Evolutionary conservation across 257 asterid genomes (phyloP).

Genomic region (Capsicum rhomboideum): DNA sequence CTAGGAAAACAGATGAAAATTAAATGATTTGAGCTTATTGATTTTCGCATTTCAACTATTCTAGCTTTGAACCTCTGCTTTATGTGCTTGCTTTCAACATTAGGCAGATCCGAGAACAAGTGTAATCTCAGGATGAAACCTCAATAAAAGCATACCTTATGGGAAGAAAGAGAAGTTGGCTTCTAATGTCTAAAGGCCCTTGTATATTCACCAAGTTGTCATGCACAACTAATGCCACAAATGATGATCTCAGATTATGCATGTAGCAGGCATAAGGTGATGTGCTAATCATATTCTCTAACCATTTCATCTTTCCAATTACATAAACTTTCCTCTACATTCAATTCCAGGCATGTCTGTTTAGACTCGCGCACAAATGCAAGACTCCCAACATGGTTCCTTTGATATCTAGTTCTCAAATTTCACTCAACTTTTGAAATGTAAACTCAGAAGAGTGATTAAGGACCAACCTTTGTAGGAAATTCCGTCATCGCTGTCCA

Average conservation of each 20-base stretch:
- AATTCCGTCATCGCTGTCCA: slow-evolving; percentile 90
- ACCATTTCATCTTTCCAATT: not conserved
- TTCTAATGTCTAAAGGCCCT: not conserved
- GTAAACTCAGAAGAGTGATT: not conserved
- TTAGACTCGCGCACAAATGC: not conserved
- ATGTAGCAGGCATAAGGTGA: not conserved
- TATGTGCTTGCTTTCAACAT: not conserved
- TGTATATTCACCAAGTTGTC: not conserved
- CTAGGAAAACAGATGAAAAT: not conserved
- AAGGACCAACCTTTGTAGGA: slow-evolving; percentile 52
- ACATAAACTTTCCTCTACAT: not conserved
- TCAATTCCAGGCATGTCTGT: not conserved
- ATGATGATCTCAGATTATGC: not conserved
- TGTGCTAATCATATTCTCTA: not conserved
- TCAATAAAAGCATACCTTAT: not conserved
- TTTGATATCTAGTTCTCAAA: not conserved
- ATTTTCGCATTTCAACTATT: not conserved
- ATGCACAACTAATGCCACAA: not conserved
- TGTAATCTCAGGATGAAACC: not conserved
- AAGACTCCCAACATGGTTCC: not conserved
- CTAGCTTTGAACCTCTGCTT: not conserved
- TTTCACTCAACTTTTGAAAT: not conserved
- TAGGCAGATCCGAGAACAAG: not conserved
- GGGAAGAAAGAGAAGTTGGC: not conserved
- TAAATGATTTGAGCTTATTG: not conserved